Conservation (phyloP, 2,329 filamentous ascomycete species). For the Delphinella strobiligena region DNA sequence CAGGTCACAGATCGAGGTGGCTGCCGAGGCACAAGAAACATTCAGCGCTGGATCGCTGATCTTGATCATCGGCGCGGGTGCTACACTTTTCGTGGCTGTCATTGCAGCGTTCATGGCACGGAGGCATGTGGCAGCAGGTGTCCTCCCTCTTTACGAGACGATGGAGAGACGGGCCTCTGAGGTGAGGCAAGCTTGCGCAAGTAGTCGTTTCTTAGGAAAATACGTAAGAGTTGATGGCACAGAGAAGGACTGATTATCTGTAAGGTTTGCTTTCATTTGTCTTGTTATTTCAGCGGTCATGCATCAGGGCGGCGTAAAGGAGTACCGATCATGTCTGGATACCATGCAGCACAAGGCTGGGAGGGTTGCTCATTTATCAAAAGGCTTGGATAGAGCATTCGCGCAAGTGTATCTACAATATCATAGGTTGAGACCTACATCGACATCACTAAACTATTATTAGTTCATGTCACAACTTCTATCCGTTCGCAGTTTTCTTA, state of each 20-base stretch:
- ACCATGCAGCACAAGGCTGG: too few relatives aligned
- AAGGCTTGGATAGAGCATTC: too few relatives aligned
- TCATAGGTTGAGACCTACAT: too few relatives aligned
- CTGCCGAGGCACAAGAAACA: not conserved
- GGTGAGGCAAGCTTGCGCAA: slow-evolving; percentile 8
- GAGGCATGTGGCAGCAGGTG: not conserved
- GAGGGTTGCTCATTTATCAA: too few relatives aligned
- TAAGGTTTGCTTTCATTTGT: too few relatives aligned
- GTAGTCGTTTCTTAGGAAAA: slow-evolving; percentile 10
- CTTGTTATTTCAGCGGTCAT: too few relatives aligned
- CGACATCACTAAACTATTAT: too few relatives aligned
- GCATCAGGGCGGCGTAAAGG: too few relatives aligned
- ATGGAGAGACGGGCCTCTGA: slow-evolving; percentile 4
- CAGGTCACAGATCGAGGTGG: not conserved
- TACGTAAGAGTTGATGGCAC: slow-evolving; percentile 12
- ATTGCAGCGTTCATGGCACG: slow-evolving; percentile 6
- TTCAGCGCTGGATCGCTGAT: not conserved
- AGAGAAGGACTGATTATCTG: slow-evolving; percentile 10
- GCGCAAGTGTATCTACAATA: too few relatives aligned
- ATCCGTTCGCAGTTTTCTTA: too few relatives aligned
- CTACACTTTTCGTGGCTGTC: slow-evolving; percentile 4
- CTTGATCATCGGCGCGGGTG: slow-evolving; percentile 1
- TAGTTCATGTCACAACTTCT: too few relatives aligned
- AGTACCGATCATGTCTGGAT: too few relatives aligned
- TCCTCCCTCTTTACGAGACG: not conserved